Evolutionary conservation across 768 basidiomycete genomes (phyloP).

Genomic region (Terana coerulea): DNA sequence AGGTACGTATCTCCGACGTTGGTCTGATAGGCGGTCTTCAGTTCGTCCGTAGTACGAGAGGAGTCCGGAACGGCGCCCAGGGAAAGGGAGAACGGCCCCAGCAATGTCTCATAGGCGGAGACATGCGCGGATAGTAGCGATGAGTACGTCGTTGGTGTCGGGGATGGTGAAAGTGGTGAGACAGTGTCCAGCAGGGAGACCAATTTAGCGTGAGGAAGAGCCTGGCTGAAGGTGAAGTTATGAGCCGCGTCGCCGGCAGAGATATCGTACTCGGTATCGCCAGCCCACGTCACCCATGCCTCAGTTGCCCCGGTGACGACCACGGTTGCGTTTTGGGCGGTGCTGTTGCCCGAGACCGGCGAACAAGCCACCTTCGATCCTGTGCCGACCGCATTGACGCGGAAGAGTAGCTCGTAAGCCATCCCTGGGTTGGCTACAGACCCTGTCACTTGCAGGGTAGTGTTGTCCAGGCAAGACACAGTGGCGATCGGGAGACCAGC

Average conservation of each 20-base stretch:
- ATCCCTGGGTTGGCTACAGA: conserved; percentile 52
- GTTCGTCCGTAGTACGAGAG: conserved; percentile 50
- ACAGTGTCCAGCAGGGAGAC: conserved; percentile 30
- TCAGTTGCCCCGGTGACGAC: conserved; percentile 43
- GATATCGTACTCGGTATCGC: conserved; percentile 68
- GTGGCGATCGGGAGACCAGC: conserved; percentile 50
- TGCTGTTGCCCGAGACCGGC: conserved; percentile 16
- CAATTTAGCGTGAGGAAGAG: conserved; percentile 53
- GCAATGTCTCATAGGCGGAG: conserved; percentile 42
- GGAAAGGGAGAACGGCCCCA: conserved; percentile 48
- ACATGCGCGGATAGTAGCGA: conserved; percentile 45
- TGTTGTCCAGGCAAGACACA: conserved; percentile 54
- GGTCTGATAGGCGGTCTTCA: conserved; percentile 48
- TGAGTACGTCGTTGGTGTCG: conserved; percentile 30
- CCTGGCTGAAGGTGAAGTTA: conserved; percentile 59
- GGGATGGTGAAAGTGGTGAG: neutral
- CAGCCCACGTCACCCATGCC: conserved; percentile 69
- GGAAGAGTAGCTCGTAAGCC: conserved; percentile 64
- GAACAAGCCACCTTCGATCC: conserved; percentile 30
- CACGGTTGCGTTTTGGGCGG: conserved; percentile 38
- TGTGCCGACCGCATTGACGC: conserved; percentile 31
- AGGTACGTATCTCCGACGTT: conserved; percentile 59
- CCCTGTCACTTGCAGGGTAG: conserved; percentile 54
- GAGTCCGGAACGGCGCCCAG: conserved; percentile 58
- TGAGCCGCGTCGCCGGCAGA: conserved; percentile 53